Base-by-base conservation (phyloP, 2,329 filamentous ascomycete species). In the Thielaviopsis populi region DNA sequence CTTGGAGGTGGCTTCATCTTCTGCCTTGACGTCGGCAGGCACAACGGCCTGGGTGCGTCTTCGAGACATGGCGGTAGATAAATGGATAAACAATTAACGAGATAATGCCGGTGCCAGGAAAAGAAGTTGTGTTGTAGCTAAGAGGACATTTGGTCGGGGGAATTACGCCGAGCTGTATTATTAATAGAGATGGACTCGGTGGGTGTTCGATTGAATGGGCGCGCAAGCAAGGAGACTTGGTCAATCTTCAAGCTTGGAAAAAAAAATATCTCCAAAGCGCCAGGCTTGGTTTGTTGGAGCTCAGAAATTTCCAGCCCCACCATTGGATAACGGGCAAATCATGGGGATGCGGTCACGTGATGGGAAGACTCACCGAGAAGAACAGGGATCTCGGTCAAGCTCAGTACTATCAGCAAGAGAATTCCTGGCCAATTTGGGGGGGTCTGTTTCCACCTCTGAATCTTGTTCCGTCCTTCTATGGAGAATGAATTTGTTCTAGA, bases 1-100 rank as follows among this genome's bases (percentile, higher is more conserved):
- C 73, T 82, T 82, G 53, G 70, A 68, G 11, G 61, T 61, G n/a
- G 64, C 62, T 43, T 66, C 67, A 61, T 65, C 66, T 41, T 64
- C 67, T 46, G 66, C 48, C 37, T 61, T 60, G 48, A 58, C 43
- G 24, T 63, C 64, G 3, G 56, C 43, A 33, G 61, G 13, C 37
- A 56, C 30, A 41, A 42, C 50, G 30, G 48, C 50, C 63, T 60
- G 46, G n/a, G 43, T n/a, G 40, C 59, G 48, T 59, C 54, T 50
- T 46, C 62, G 59, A 59, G 65, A 66, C 65, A 66, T 66, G 24
- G 4, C 50, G 56, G 33, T 27, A 22, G 22, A 13, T 22, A 2
- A 17, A 27, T 62, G 17, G 17, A 15, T 37, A 2, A 40, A 15
- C 8, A 19, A 30, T 24, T 13, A 42, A 40, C 27, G n/a, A 15